Evolutionary conservation across 2,329 filamentous ascomycete genomes (phyloP), one percentile per base, ranked within the genome.

Genomic region (Westerdykella aurantiaca): DNA sequence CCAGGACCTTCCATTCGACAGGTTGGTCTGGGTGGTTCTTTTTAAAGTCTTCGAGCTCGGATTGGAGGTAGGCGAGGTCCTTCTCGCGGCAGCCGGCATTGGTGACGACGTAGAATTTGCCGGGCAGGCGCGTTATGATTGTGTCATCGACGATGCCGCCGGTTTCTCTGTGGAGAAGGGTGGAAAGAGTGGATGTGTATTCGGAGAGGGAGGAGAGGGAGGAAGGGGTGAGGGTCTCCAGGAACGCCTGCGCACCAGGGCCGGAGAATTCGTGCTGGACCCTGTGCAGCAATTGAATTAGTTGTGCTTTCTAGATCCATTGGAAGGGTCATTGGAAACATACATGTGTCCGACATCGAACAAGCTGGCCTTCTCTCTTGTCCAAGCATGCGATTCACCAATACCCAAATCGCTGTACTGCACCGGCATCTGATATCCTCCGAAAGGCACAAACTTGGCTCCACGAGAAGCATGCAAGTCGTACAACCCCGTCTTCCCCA

Each of bases 341-440:
- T 85, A 89, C 91, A 97, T 97, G 72, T 97, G 93, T 66, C 85
- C 85, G 43, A 97, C 93, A 69, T 98, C 93, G 63, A 98, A 98
- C 51, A 98, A 73, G 51, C 89, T 95, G 45, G 88, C 86, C 69
- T 90, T 86, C 57, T 82, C 78, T 43, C 93, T 82, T 13, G 93
- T 97, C 78, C 91, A 96, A 58, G 82, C 78, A 74, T 97, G 93
- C 41, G 88, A 95, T 48, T 89, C 86, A 54, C 80, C 77, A 51
- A 96, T 85, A 55, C 85, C 83, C 53, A 86, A 77, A 53, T 82
- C 79, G 29, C 77, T 70, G 73, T 97, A 98, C 68, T 93, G 86
- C 37, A 98, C 82, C 6, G 93, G 93, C 88, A 98, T 96, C 56
- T 80, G 76, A 72, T 84, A 95, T 54, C 88, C 89, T 51, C 87